These are phyloP conservation scores for Stenogyne calaminthoides DNA, from an alignment of 305 asterid species.

Conservation along the genomic window DNA sequence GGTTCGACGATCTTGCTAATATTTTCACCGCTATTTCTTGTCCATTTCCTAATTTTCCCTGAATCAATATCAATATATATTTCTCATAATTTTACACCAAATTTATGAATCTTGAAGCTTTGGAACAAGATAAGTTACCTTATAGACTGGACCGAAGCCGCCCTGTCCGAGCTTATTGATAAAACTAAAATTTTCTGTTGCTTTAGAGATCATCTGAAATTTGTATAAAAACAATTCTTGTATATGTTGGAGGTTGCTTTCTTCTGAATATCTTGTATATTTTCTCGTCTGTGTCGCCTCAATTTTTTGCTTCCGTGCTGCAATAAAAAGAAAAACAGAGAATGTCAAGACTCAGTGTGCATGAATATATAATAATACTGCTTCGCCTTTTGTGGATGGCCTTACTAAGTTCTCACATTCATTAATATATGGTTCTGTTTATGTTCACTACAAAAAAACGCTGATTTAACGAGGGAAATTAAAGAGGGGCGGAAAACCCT, in stretches of 20 bases:
- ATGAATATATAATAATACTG: background rate
- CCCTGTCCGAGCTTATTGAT: constrained; percentile 49
- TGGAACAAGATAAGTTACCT: constrained; percentile 29
- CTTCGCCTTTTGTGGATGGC: background rate
- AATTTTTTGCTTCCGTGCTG: background rate
- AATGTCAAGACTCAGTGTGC: background rate
- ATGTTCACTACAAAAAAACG: too few relatives aligned
- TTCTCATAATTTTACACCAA: background rate
- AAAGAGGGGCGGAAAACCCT: too few relatives aligned
- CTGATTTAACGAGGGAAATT: too few relatives aligned
- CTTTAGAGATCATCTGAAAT: constrained; percentile 37
- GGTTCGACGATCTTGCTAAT: constrained; percentile 41
- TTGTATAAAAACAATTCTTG: constrained; percentile 34
- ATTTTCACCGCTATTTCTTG: constrained; percentile 51
- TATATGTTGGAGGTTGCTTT: constrained; percentile 14
- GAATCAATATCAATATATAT: background rate
- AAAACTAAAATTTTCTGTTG: constrained; percentile 31
- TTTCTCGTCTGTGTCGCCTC: background rate
- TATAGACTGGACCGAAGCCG: constrained; percentile 57
- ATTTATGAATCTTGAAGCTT: background rate
- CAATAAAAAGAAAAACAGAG: background rate
- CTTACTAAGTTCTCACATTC: too few relatives aligned
- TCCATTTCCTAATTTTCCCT: constrained; percentile 41
- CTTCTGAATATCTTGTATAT: background rate
- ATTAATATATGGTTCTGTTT: too few relatives aligned